A percentile compares a stretch with the other conserved stretches of the same genome.
phyloP scores from a whole-genome alignment of 768 basidiomycete species.

The Leccinum subgranulosum region DNA sequence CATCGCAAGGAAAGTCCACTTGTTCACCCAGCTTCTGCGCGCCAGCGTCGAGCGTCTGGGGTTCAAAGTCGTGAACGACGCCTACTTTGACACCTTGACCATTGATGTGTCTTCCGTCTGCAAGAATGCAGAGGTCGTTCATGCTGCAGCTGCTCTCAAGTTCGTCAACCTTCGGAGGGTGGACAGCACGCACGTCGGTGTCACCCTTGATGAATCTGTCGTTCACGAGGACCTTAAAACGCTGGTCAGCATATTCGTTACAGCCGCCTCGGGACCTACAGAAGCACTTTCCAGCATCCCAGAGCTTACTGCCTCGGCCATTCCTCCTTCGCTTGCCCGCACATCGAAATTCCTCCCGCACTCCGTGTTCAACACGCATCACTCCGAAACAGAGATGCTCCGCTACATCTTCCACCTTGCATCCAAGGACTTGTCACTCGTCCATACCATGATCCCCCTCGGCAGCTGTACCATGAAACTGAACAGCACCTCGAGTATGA shows the following conservation, averaged over 20 bases:
- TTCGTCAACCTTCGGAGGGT: slow-evolving; percentile 85
- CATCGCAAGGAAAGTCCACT: slow-evolving; percentile 90
- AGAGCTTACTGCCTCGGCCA: slow-evolving; percentile 37
- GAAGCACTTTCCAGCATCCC: slow-evolving; percentile 48
- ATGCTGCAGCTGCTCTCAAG: slow-evolving; percentile 56
- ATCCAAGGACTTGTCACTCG: slow-evolving; percentile 90
- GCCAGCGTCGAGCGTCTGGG: slow-evolving; percentile 66
- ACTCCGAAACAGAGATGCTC: slow-evolving; percentile 98
- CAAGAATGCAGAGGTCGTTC: slow-evolving; percentile 58
- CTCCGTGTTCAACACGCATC: slow-evolving; percentile 93
- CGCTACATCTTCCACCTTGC: slow-evolving; percentile 94
- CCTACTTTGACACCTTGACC: slow-evolving; percentile 91
- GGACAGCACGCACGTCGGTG: slow-evolving; percentile 72
- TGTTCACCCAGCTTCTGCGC: slow-evolving; percentile 76
- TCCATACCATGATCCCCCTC: slow-evolving; percentile 94
- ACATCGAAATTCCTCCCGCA: slow-evolving; percentile 76
- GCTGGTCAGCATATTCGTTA: slow-evolving; percentile 79
- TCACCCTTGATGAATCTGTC: slow-evolving; percentile 92
- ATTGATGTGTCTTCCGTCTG: slow-evolving; percentile 65
- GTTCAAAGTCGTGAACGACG: slow-evolving; percentile 63
- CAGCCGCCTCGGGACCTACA: slow-evolving; percentile 51
- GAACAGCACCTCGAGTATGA: slow-evolving; percentile 98
- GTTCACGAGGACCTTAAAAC: slow-evolving; percentile 68
- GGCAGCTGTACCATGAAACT: slow-evolving; percentile 98
- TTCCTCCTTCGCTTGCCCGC: slow-evolving; percentile 57